A percentile compares a stretch with the other conserved stretches of the same genome.
Conservation (phyloP, 2,329 filamentous ascomycete genomes). For the Cercospora zeina region DNA sequence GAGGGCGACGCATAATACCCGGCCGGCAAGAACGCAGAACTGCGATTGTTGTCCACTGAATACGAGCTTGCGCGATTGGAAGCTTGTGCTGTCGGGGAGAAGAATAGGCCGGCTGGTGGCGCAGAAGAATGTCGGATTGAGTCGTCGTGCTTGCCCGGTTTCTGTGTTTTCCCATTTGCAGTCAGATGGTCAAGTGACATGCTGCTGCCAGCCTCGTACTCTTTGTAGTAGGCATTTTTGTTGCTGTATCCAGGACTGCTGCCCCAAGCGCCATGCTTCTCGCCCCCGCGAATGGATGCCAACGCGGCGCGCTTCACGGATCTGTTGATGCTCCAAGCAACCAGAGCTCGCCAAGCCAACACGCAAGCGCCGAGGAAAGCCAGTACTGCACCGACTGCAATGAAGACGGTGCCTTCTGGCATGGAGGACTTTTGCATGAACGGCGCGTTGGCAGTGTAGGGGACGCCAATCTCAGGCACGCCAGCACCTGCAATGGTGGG, state of each 20-base stretch:
- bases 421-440: constrained; percentile 86
- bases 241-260: constrained; percentile 19
- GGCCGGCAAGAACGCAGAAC: constrained; percentile 80
- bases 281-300: constrained; percentile 58
- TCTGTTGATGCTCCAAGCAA: constrained; percentile 88
- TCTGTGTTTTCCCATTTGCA: constrained; percentile 43
- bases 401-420: constrained; percentile 94
- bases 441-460: constrained; percentile 78
- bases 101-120: constrained; percentile 78
- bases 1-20: constrained; percentile 82
- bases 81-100: constrained; percentile 81
- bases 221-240: constrained; percentile 43
- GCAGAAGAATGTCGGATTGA: constrained; percentile 46
- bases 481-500: constrained; percentile 59
- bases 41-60: constrained; percentile 56
- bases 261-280: constrained; percentile 42
- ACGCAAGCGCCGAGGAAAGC: constrained; percentile 80
- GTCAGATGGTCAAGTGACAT: constrained; percentile 58
- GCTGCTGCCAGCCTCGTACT: constrained; percentile 52
- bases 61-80: constrained; percentile 41
- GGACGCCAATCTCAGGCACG: constrained; percentile 71
- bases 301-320: constrained; percentile 84
- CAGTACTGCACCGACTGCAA: constrained; percentile 84
- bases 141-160: constrained; percentile 31
- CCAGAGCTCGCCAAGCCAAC: constrained; percentile 80